phyloP scores from a whole-genome alignment of 352 stramenopile species.

The Halophytophthora polymorphica region DNA sequence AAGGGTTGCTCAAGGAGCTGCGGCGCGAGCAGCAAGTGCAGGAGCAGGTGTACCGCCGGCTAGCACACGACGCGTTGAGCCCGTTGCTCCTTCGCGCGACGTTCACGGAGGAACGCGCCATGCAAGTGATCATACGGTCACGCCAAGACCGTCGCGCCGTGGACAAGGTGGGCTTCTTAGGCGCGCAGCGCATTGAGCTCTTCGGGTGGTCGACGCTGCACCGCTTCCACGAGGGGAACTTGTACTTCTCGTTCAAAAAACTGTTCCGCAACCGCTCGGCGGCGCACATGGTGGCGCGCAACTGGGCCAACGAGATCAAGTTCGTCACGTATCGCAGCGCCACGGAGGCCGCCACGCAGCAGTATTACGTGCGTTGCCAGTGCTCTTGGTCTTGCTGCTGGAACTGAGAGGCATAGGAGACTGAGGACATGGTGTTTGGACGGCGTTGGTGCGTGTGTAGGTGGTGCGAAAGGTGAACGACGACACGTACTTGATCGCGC shows the following conservation, averaged over 20 bases:
- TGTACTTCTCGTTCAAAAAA: conserved; percentile 54
- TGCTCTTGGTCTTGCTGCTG: neutral
- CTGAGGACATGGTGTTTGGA: neutral
- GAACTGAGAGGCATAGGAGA: neutral
- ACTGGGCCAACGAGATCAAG: conserved; percentile 44
- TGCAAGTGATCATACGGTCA: conserved; percentile 42
- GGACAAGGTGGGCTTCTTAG: conserved; percentile 35
- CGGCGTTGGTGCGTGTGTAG: conserved; percentile 11
- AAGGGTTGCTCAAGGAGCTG: conserved; percentile 49
- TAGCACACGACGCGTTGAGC: conserved; percentile 19
- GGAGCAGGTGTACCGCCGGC: conserved; percentile 19
- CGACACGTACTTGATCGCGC: conserved; percentile 48
- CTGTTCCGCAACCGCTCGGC: conserved; percentile 32
- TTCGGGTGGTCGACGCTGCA: conserved; percentile 51
- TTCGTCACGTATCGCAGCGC: conserved; percentile 41
- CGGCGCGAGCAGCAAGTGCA: conserved; percentile 24
- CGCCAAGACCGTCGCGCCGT: conserved; percentile 30
- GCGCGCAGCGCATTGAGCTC: conserved; percentile 23
- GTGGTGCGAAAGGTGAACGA: conserved; percentile 52
- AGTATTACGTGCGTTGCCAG: conserved; percentile 22
- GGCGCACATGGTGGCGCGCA: conserved; percentile 33
- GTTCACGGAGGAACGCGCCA: conserved; percentile 27
- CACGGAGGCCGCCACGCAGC: conserved; percentile 30
- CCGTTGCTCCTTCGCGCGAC: conserved; percentile 4
- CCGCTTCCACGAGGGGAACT: conserved; percentile 27